phyloP scores from a whole-genome alignment of 331 rosid species.

The Quercus tomentella region DNA sequence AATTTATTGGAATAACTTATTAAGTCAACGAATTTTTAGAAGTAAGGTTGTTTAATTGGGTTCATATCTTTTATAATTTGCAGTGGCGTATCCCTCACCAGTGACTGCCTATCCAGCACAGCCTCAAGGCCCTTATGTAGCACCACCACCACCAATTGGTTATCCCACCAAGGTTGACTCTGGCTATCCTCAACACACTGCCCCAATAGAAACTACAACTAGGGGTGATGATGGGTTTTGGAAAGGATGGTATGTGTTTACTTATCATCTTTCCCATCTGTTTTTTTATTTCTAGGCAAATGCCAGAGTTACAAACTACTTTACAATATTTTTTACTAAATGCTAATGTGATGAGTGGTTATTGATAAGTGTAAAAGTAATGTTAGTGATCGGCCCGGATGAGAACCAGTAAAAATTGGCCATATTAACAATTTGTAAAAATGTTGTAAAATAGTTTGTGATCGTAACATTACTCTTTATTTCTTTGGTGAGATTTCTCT shows the following conservation, averaged over 20 bases:
- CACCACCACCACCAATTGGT: conserved; percentile 47
- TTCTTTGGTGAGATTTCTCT: too few relatives aligned
- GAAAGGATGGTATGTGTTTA: conserved; percentile 48
- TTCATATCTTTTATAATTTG: not conserved
- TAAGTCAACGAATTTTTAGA: not conserved
- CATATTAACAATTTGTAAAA: too few relatives aligned
- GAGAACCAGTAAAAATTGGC: too few relatives aligned
- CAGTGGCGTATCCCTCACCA: conserved; percentile 17
- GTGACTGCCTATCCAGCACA: conserved; percentile 21
- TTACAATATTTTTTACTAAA: too few relatives aligned
- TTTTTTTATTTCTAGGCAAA: not conserved
- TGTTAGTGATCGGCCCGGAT: too few relatives aligned
- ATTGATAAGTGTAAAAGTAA: too few relatives aligned
- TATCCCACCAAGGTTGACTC: conserved; percentile 37
- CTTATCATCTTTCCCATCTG: not conserved
- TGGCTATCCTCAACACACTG: conserved; percentile 21
- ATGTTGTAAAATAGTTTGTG: too few relatives aligned
- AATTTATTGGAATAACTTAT: not conserved
- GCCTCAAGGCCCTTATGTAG: conserved; percentile 7
- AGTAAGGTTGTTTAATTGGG: not conserved
- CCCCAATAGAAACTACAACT: conserved; percentile 25
- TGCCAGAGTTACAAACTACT: too few relatives aligned
- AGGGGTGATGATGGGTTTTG: conserved; percentile 58
- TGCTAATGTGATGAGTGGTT: too few relatives aligned
- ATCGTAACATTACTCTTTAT: too few relatives aligned